Percentiles rank a stretch among this genome's conserved stretches.
Evolutionary conservation across 257 asterid species (phyloP).

Genomic region (Solanum neorickii): DNA sequence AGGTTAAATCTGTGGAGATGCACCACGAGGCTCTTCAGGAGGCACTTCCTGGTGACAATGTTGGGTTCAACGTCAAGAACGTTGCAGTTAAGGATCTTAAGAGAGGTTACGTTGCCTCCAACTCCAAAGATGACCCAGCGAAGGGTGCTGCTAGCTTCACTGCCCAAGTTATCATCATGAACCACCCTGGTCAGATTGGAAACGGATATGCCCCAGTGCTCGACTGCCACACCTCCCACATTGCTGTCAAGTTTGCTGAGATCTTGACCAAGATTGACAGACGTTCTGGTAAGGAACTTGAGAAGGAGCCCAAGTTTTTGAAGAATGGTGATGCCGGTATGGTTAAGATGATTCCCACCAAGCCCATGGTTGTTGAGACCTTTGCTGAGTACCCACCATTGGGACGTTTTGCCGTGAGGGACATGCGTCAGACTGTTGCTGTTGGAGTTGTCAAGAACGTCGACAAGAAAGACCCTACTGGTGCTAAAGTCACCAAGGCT

Average conservation of each 20-base stretch:
- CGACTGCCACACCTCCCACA: conserved; percentile 59
- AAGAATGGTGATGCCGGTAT: conserved; percentile 54
- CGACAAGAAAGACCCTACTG: conserved; percentile 43
- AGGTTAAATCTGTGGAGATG: conserved; percentile 36
- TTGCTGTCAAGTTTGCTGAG: conserved; percentile 53
- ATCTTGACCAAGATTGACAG: conserved; percentile 46
- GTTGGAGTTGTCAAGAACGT: conserved; percentile 38
- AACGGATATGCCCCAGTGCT: conserved; percentile 63
- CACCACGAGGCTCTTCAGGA: conserved; percentile 34
- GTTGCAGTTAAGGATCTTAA: conserved; percentile 57
- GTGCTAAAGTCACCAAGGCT: conserved; percentile 53
- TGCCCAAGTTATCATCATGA: conserved; percentile 60
- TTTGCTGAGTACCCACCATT: conserved; percentile 35
- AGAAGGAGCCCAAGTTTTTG: conserved; percentile 64
- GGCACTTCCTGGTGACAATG: conserved; percentile 38
- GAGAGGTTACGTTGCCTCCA: conserved; percentile 52
- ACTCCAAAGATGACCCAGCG: conserved; percentile 57
- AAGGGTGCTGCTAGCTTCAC: conserved; percentile 48
- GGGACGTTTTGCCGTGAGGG: conserved; percentile 46
- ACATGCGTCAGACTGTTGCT: conserved; percentile 47
- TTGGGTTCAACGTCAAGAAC: conserved; percentile 53
- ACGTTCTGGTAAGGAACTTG: conserved; percentile 47
- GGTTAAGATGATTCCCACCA: conserved; percentile 43
- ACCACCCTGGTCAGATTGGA: conserved; percentile 66
- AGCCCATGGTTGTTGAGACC: conserved; percentile 47